Percentiles rank a stretch among this genome's conserved stretches.
phyloP scores from a whole-genome alignment of 768 basidiomycete genomes.

The Rhizopogon roseolus region DNA sequence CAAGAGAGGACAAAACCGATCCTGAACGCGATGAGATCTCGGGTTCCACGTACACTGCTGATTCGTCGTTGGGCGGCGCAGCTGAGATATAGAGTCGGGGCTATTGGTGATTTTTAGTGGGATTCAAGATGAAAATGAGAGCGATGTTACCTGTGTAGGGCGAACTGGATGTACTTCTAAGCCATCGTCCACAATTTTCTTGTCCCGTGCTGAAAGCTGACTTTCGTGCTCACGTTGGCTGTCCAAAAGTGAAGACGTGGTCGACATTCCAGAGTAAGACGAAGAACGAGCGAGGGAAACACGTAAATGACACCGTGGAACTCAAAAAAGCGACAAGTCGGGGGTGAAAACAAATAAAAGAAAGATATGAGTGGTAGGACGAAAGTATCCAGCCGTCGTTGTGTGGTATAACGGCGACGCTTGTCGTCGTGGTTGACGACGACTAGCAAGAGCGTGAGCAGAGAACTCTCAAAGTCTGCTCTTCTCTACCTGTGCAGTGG shows the following conservation, averaged over 20 bases:
- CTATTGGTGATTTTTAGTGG: conserved; percentile 22
- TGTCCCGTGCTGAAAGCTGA: conserved; percentile 39
- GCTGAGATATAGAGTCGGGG: conserved; percentile 47
- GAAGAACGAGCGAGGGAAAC: conserved; percentile 36
- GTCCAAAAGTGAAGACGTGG: conserved; percentile 31
- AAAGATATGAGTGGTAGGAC: conserved; percentile 1
- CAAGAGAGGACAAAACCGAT: conserved; percentile 77
- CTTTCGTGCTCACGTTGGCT: conserved; percentile 34
- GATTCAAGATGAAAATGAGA: neutral
- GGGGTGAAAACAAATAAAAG: conserved; percentile 16
- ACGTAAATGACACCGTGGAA: conserved; percentile 18
- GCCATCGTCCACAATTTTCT: conserved; percentile 49
- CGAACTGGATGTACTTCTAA: conserved; percentile 26
- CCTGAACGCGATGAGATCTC: conserved; percentile 53
- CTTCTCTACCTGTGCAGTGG: neutral
- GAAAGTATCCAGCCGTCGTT: conserved; percentile 2
- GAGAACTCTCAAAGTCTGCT: conserved; percentile 18
- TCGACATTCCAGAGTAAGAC: conserved; percentile 37
- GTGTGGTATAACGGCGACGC: conserved; percentile 1
- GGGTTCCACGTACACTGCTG: conserved; percentile 38
- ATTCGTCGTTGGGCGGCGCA: conserved; percentile 22
- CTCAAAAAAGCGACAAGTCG: conserved; percentile 9
- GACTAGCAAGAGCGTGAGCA: conserved; percentile 26
- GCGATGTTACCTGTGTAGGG: neutral
- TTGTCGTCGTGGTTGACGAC: conserved; percentile 26